These are phyloP conservation scores for Fusarium cicatricum DNA, from an alignment of 2,329 filamentous ascomycete genomes.

Conservation along the genomic window DNA sequence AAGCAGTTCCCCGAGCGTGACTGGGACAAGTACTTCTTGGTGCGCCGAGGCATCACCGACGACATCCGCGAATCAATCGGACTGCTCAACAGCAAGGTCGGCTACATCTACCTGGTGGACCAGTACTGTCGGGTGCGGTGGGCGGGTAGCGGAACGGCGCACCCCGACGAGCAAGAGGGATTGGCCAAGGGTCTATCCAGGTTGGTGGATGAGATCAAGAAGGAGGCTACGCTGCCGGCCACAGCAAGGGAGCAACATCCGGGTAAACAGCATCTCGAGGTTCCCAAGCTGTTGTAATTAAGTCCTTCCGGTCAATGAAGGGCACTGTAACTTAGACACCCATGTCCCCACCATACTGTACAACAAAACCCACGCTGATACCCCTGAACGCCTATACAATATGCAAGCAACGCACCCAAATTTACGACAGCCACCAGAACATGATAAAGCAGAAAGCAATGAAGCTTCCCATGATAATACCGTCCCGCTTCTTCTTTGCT, in stretches of 20 bases:
- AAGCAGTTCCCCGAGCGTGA: slow-evolving; percentile 59
- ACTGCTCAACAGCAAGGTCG: slow-evolving; percentile 88
- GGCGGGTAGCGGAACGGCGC: slow-evolving; percentile 81
- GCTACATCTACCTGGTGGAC: slow-evolving; percentile 93
- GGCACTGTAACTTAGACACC: slow-evolving; percentile 40
- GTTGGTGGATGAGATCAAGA: slow-evolving; percentile 66
- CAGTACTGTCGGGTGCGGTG: slow-evolving; percentile 88
- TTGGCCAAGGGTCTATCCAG: slow-evolving; percentile 71
- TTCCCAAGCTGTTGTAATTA: slow-evolving; percentile 41
- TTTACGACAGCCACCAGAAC: slow-evolving; percentile 77
- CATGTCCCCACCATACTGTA: slow-evolving; percentile 43
- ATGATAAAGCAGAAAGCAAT: slow-evolving; percentile 92
- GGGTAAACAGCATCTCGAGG: slow-evolving; percentile 44
- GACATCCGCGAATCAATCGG: slow-evolving; percentile 70
- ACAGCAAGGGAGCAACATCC: slow-evolving; percentile 47
- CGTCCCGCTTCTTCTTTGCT: slow-evolving; percentile 92
- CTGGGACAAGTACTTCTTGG: slow-evolving; percentile 69
- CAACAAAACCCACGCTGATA: slow-evolving; percentile 49
- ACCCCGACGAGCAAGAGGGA: slow-evolving; percentile 71
- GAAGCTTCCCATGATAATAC: slow-evolving; percentile 89
- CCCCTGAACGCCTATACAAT: slow-evolving; percentile 48
- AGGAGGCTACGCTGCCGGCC: slow-evolving; percentile 46
- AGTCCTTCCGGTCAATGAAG: slow-evolving; percentile 23
- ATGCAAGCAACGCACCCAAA: slow-evolving; percentile 21
- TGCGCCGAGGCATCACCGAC: slow-evolving; percentile 65